Conservation (phyloP, 139 green algal genomes). For the Picochlorum sp. region DNA sequence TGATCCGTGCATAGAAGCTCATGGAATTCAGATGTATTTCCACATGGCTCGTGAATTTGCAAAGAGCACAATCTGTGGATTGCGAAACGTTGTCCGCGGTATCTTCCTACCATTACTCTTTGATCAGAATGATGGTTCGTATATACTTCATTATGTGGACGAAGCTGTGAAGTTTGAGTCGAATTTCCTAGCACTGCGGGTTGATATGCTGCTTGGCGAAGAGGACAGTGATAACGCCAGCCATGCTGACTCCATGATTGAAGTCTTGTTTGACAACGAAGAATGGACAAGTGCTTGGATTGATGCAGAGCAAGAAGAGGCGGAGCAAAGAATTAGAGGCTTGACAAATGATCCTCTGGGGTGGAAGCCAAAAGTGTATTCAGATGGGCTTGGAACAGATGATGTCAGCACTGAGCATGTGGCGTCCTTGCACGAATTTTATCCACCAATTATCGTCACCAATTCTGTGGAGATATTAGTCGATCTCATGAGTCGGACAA, state of each 20-base stretch:
- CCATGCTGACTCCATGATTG: conserved; percentile 9
- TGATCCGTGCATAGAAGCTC: conserved; percentile 24
- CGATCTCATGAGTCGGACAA: conserved; percentile 8
- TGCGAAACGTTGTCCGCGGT: conserved; percentile 18
- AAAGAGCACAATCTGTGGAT: conserved; percentile 18
- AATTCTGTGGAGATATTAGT: background rate
- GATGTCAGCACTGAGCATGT: background rate
- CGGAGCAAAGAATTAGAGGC: conserved; percentile 17
- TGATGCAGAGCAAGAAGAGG: conserved; percentile 34
- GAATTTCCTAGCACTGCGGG: conserved; percentile 15
- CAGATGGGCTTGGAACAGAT: too few relatives aligned
- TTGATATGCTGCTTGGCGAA: background rate
- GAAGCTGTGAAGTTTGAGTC: conserved; percentile 33
- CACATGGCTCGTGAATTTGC: conserved; percentile 37
- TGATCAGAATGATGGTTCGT: conserved; percentile 5
- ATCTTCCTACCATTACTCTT: conserved; percentile 29
- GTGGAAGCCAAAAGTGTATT: conserved; percentile 25
- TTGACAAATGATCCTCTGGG: conserved; percentile 17
- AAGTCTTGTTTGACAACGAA: conserved; percentile 20
- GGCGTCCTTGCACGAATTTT: conserved; percentile 10
- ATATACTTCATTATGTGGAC: conserved; percentile 39
- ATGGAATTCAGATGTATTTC: conserved; percentile 13
- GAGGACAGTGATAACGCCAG: conserved; percentile 5
- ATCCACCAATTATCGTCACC: background rate
- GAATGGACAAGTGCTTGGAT: conserved; percentile 30